Evolutionary conservation across 163 green algal genomes (phyloP), one percentile per base, ranked within the genome.

Genomic region (Smithsoniella earleae): DNA sequence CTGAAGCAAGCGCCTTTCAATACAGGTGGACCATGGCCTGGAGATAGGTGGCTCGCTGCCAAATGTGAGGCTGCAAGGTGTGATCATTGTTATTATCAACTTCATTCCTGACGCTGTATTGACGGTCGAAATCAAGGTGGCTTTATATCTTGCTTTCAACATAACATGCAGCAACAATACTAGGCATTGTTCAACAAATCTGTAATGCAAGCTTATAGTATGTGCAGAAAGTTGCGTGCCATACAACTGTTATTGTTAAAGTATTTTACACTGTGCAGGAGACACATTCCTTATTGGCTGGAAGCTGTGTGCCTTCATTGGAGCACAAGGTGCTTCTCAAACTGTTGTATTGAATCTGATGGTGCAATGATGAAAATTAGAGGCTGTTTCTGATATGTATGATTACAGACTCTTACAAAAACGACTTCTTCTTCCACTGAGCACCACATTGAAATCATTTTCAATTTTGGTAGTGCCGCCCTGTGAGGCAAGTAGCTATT

Each of bases 341-440:
- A 10, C 49, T 64, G 49, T 64, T 27, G 43, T 16, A 27, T 64
- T 25, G 6, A 36, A 13, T 18, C 33, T 27, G 49, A n/a, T 45
- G 58, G 58, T 69, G 58, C 58, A 34, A 69, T 33, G 58, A 69
- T 36, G 58, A 69, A 8, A 69, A 69, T 33, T n/a, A 69, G 58
- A 69, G 58, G 58, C 58, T 69, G 58, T 69, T 69, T 69, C 58
- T 69, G 58, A 69, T 69, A 30, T 13, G 22, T n/a, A 34, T 69
- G 58, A 69, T 69, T 69, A 69, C 58, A 69, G 43, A 25, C 20
- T 33, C 20, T 38, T n/a, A 33, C 28, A 30, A 69, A 69, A 69
- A 69, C 58, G 58, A 69, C 58, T 69, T 69, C 58, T 69, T 43
- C 27, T 69, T 69, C 58, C 58, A 69, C 58, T 13, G 58, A 69